Percentiles rank a stretch among this genome's conserved stretches.
Conservation (phyloP, 495 filamentous ascomycete genomes). For the Cairneyella variabilis region DNA sequence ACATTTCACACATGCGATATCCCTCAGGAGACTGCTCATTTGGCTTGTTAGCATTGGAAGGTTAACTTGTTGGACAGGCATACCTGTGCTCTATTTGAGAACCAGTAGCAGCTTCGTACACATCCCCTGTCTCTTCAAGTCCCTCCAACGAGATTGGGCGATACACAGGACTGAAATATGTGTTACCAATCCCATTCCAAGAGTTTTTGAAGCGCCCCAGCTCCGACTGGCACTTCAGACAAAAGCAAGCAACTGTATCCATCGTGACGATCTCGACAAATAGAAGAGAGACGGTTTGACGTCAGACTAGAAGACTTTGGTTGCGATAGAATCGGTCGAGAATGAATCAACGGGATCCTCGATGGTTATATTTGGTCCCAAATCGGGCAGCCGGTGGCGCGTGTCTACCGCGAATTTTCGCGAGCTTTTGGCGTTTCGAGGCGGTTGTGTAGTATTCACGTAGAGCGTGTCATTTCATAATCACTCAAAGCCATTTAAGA, state of each 20-base stretch:
- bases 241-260: constrained; percentile 29
- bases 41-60: no score
- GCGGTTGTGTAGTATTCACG: no score
- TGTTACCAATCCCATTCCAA: constrained; percentile 41
- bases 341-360: no score
- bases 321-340: no score
- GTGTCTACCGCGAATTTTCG: constrained; percentile 17
- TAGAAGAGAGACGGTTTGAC: not conserved
- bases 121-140: constrained; percentile 7
- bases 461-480: no score
- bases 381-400: not conserved
- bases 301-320: no score
- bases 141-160: constrained; percentile 10
- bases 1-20: constrained; percentile 22
- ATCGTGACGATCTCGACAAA: constrained; percentile 3
- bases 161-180: constrained; percentile 37
- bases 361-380: not conserved
- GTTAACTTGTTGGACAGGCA: no score
- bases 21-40: constrained; percentile 21
- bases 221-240: constrained; percentile 33
- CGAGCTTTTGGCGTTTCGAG: no score
- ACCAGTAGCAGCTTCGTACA: constrained; percentile 5
- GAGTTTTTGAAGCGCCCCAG: constrained; percentile 37
- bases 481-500: no score
- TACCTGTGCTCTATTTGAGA: constrained; percentile 21